Percentiles rank a stretch among this genome's conserved stretches.
These are phyloP conservation scores for Sugiyamaella americana DNA, from an alignment of 805 yeast genomes.

Conservation along the genomic window DNA sequence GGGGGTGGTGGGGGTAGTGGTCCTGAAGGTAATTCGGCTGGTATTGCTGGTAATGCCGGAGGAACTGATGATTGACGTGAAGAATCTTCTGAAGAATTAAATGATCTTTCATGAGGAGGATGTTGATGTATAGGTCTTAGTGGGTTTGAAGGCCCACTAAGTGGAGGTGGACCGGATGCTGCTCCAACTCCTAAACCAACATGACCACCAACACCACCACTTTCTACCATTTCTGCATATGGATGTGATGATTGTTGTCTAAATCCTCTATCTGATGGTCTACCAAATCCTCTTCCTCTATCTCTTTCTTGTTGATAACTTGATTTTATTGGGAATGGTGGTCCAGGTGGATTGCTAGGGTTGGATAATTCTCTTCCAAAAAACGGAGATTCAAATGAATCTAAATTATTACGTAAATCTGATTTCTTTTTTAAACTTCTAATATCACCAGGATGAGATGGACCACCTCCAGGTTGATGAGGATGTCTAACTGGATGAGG, in stretches of 20 bases:
- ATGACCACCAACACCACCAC: neutral
- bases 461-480: neutral
- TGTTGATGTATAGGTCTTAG: too few species aligned
- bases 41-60: too few species aligned
- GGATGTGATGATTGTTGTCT: conserved; percentile 1
- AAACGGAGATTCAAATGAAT: conserved; percentile 15
- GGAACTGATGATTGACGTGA: too few species aligned
- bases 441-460: conserved; percentile 3
- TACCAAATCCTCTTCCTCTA: neutral
- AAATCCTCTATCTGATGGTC: neutral
- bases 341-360: neutral
- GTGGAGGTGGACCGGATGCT: neutral
- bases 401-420: conserved; percentile 15
- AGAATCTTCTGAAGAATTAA: too few species aligned
- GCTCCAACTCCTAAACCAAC: neutral
- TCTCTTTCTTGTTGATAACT: neutral
- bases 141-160: neutral
- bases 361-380: conserved; percentile 13
- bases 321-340: neutral
- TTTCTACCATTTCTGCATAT: neutral
- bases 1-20: too few species aligned
- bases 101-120: too few species aligned
- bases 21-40: too few species aligned
- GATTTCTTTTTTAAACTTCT: conserved; percentile 1
- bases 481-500: conserved; percentile 11